Evolutionary conservation across 768 basidiomycete species (phyloP), one percentile per base, ranked within the genome.

Genomic region (Agrocybe praecox): DNA sequence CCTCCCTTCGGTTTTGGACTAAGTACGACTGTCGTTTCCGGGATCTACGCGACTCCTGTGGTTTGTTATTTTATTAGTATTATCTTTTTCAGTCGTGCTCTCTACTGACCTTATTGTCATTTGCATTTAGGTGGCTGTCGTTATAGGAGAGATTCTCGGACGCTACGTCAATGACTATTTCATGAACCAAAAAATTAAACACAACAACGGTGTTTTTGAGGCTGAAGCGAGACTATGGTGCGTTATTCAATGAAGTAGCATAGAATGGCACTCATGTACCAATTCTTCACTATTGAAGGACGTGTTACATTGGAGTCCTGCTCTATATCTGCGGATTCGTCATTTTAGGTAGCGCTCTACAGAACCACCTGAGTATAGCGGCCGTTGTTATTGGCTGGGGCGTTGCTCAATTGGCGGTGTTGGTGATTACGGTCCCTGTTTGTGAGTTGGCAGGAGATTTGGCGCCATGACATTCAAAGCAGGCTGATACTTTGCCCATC

Each of bases 371-470:
- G 0, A 74, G 73, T 29, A 67, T 79, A n/a, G 82, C 74, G 3
- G 83, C 79, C 1, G 64, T 88, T 23, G 74, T 88, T 51, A 80
- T 88, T 70, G 87, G 87, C 15, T 89, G 88, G 88, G 85, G 83
- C 10, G 80, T 88, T 52, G 79, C 85, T 0, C 76, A 85, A 57
- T 70, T 84, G 2, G 74, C 81, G 0, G 69, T 82, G 53, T 79
- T 88, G 76, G 76, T 88, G 55, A 81, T 77, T 64, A 88, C 87
- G 0, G 85, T 86, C 47, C 83, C 83, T 1, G 75, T 87, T 18
- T 88, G 84, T 75, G 67, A 53, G 57, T n/a, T 29, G 5, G 9
- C 15, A 4, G 1, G 11, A 33, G 9, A n/a, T 8, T 36, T 18
- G 15, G 15, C 7, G 69, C 65, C 82, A 71, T 51, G 61, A 66